Conservation (phyloP, 2,329 filamentous ascomycete species). For the Fonsecaea nubica region DNA sequence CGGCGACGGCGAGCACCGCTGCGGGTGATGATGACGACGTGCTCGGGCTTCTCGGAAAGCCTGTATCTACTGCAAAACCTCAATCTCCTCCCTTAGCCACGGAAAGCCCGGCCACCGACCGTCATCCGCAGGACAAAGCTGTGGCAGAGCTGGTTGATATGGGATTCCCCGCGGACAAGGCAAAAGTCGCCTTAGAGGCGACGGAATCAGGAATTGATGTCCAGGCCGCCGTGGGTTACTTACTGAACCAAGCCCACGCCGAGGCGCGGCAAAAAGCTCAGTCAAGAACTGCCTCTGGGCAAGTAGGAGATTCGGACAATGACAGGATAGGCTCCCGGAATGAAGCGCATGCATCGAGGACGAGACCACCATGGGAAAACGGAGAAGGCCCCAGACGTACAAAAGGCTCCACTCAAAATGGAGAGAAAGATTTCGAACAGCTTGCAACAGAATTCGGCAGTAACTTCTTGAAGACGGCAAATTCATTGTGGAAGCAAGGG, state of each 20-base stretch:
- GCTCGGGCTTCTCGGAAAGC: constrained; percentile 65
- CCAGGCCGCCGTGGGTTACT: constrained; percentile 84
- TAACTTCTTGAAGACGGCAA: constrained; percentile 89
- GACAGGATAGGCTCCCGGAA: constrained; percentile 55
- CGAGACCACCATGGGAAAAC: constrained; percentile 34
- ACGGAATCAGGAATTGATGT: constrained; percentile 81
- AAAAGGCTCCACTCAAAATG: constrained; percentile 49
- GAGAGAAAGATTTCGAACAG: constrained; percentile 77
- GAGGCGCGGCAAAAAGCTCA: constrained; percentile 74
- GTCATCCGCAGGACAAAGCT: constrained; percentile 73
- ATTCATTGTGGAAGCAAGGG: constrained; percentile 91
- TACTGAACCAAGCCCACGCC: constrained; percentile 88
- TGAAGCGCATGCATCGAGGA: constrained; percentile 56
- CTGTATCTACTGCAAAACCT: constrained; percentile 54
- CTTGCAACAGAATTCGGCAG: constrained; percentile 81
- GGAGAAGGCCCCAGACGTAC: constrained; percentile 28
- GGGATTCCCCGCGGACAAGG: constrained; percentile 86
- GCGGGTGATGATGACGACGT: constrained; percentile 73
- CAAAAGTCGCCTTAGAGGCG: constrained; percentile 77
- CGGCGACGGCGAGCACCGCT: constrained; percentile 60
- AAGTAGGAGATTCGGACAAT: constrained; percentile 23
- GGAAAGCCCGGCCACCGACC: constrained; percentile 41
- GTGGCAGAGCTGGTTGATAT: constrained; percentile 92
- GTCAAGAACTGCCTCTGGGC: constrained; percentile 27
- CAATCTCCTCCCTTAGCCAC: constrained; percentile 20